Evolutionary conservation across 2,329 filamentous ascomycete species (phyloP), one percentile per base, ranked within the genome.

Genomic region (Trichoderma brevicompactum): DNA sequence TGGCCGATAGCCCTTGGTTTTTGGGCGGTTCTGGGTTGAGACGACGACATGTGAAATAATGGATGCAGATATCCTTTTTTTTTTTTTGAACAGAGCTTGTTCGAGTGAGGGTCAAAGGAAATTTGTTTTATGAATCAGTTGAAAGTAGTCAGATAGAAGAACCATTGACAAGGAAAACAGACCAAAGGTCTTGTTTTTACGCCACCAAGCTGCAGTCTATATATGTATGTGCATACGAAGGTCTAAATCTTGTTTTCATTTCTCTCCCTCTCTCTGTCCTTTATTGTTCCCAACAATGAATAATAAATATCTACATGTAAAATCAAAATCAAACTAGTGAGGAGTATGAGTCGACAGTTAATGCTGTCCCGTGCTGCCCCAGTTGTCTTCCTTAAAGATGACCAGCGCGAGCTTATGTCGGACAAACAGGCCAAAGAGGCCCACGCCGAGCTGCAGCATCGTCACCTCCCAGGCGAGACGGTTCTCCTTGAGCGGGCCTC

Each of bases 381-480:
- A 81, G 76, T 99, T 99, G 79, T 99, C 95, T 75, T 91, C 87
- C 76, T 90, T 90, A 82, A 99, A 99, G 70, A 99, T 86, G 70
- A 95, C 82, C 73, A 96, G 80, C 50, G 95, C 95, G 69, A 97
- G 85, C 68, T 87, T 87, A 80, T 99, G 95, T 70, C 95, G 83
- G 62, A 93, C 87, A 74, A 97, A 92, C 66, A 99, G 80, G 19
- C 94, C 95, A 48, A 92, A 79, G n/a, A 96, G 76, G 7, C 95
- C 95, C 68, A 91, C 85, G 5, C 83, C 77, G 15, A 87, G 81
- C 81, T 99, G 95, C 78, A 97, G 85, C n/a, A 80, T 79, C 52
- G 95, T 85, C 67, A 99, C 84, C 76, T 95, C 92, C 74, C 87
- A 81, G 32, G 92, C 92, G 62, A 99, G 82, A 52, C 87, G 84